Base-by-base conservation (phyloP, 345 rosid species). In the Alliaria petiolata region DNA sequence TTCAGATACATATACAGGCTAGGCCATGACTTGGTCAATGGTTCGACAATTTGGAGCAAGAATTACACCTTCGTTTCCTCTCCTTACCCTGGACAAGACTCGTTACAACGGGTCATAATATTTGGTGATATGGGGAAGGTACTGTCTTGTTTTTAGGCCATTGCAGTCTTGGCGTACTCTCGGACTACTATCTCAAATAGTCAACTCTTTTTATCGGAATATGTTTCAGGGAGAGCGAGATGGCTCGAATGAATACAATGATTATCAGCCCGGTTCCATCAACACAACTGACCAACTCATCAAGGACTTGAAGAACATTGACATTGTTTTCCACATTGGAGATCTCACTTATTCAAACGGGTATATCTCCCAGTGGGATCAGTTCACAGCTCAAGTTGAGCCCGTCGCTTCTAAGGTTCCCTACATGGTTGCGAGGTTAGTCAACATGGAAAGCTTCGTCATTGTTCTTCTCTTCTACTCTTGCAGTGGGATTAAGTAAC, bases 91-190 rank as follows among this genome's bases (percentile, higher is more conserved):
- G 97, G 98, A 69, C 96, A 93, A 77, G 85, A 91, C 71, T 91
- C 97, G 0, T 71, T 89, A 64, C 98, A 93, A 65, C 86, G 85
- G 43, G 86, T 93, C 60, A 77, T 89, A 40, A 77, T 93, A 63
- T 91, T 89, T 34, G 97, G 97, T 64, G 98, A 89, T 81, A 91
- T 93, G 91, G 93, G 96, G 5, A 90, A 87, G 91, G 96, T 90
- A 83, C 43, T 16, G 16, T 44, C 30, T 72, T 22, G 50, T 59
- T 52, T 59, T 52, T 4, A 42, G 14, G 44, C 57, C 47, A 0
- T 69, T 70, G 6, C 8, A 0, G 34, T 68, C 28, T 51, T 6
- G 15, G 11, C 10, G 5, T 3, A 0, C 39, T 8, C 53, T 62
- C 12, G 11, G 7, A 56, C 44, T 47, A 14, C 15, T 47, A 39